These are phyloP conservation scores for Avicennia marina DNA, from an alignment of 257 asterid genomes.

Conservation along the genomic window DNA sequence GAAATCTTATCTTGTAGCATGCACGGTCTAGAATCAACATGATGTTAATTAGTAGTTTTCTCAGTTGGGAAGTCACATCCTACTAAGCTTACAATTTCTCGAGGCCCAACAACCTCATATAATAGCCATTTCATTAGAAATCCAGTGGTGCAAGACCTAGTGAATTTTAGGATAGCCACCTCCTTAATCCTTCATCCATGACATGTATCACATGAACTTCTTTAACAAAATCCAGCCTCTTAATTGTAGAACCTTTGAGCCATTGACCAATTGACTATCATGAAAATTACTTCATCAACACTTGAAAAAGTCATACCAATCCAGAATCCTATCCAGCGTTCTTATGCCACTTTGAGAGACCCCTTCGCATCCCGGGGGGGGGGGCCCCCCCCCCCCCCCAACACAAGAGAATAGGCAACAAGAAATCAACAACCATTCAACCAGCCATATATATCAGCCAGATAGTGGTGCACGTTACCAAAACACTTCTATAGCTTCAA, in stretches of 20 bases:
- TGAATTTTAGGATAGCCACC: background rate
- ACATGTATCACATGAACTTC: background rate
- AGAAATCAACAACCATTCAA: background rate
- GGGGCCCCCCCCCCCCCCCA: too few species aligned
- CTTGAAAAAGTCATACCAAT: background rate
- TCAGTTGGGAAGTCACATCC: background rate
- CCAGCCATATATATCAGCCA: background rate
- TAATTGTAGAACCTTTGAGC: too few species aligned
- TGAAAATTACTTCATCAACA: background rate
- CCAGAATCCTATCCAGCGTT: background rate
- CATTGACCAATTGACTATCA: too few species aligned
- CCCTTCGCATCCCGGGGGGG: too few species aligned
- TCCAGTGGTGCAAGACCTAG: background rate
- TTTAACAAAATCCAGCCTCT: background rate
- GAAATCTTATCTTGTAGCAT: too few species aligned
- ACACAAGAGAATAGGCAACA: background rate
- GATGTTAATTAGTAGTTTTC: too few species aligned
- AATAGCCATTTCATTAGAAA: background rate
- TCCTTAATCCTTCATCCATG: too few species aligned
- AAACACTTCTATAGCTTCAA: background rate
- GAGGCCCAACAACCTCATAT: background rate
- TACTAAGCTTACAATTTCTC: background rate
- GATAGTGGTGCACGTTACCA: background rate
- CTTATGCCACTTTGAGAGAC: background rate
- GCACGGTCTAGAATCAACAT: too few species aligned